Conservation (phyloP, 2,329 filamentous ascomycete genomes). For the Trichophyton benhamiae region DNA sequence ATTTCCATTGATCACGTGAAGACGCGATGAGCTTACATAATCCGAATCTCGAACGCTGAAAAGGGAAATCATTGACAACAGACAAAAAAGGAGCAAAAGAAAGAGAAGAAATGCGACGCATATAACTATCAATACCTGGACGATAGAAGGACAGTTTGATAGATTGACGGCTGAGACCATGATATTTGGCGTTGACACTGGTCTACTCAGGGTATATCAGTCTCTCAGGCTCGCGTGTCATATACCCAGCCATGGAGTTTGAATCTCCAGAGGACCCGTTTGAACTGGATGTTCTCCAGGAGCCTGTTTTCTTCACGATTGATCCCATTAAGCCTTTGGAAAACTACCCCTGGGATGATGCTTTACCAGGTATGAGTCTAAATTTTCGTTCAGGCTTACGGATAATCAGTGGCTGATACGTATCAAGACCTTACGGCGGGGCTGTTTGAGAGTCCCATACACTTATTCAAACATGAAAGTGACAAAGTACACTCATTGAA, state of each 20-base stretch:
- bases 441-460: slow-evolving; percentile 17
- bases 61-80: slow-evolving; percentile 1
- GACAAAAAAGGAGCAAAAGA: not conserved
- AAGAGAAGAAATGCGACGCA: not conserved
- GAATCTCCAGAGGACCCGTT: slow-evolving; percentile 13
- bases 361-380: slow-evolving; percentile 22
- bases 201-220: not conserved
- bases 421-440: slow-evolving; percentile 9
- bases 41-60: not conserved
- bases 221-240: not conserved
- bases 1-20: not conserved
- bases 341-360: slow-evolving; percentile 24
- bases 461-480: slow-evolving; percentile 17
- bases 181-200: not conserved
- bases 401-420: not conserved
- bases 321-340: slow-evolving; percentile 28
- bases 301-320: slow-evolving; percentile 28
- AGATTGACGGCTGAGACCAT: not conserved
- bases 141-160: not conserved
- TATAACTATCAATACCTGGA: not conserved
- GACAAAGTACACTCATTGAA: slow-evolving; percentile 24
- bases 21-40: not conserved
- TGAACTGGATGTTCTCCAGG: slow-evolving; percentile 26
- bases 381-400: too few relatives aligned
- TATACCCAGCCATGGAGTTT: slow-evolving; percentile 13